Percentiles rank a stretch among this genome's conserved stretches.
These are phyloP conservation scores for Xylariaceae sp. DNA, from an alignment of 2,329 filamentous ascomycete genomes.

Conservation along the genomic window DNA sequence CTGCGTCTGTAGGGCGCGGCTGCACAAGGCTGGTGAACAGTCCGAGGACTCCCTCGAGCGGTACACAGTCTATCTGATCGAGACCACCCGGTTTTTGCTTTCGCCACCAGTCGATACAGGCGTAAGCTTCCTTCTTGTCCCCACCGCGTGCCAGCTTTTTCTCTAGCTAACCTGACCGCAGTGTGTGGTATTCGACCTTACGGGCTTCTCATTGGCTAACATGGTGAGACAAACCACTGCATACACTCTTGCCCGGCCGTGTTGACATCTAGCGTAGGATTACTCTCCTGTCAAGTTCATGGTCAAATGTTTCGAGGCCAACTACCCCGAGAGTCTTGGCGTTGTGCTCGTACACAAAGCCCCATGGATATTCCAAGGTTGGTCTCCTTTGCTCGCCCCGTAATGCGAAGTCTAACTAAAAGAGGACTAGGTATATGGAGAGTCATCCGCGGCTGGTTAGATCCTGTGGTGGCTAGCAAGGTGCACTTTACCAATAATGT, in stretches of 20 bases:
- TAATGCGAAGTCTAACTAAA: too few relatives aligned
- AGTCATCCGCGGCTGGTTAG: slow-evolving; percentile 92
- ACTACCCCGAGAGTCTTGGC: slow-evolving; percentile 91
- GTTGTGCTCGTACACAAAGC: slow-evolving; percentile 90
- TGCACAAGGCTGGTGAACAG: slow-evolving; percentile 81
- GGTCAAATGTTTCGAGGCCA: slow-evolving; percentile 98
- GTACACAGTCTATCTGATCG: slow-evolving; percentile 91
- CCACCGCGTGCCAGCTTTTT: neutral
- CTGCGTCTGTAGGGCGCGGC: slow-evolving; percentile 74
- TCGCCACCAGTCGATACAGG: slow-evolving; percentile 81
- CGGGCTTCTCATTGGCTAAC: slow-evolving; percentile 84
- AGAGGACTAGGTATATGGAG: slow-evolving; percentile 87
- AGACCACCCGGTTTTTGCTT: slow-evolving; percentile 83
- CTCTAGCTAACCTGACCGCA: slow-evolving; percentile 33
- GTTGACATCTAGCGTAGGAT: slow-evolving; percentile 52
- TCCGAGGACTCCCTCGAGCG: slow-evolving; percentile 74
- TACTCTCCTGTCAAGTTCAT: slow-evolving; percentile 97
- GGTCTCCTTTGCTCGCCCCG: slow-evolving; percentile 29
- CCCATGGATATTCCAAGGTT: slow-evolving; percentile 93
- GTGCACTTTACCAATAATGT: slow-evolving; percentile 85
- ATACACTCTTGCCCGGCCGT: neutral
- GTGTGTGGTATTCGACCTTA: slow-evolving; percentile 96
- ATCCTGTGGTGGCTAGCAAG: slow-evolving; percentile 91
- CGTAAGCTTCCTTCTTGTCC: slow-evolving; percentile 51
- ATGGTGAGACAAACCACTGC: slow-evolving; percentile 55